Evolutionary conservation across 257 asterid species (phyloP), one percentile per base, ranked within the genome.

Genomic region (Lavandula angustifolia): DNA sequence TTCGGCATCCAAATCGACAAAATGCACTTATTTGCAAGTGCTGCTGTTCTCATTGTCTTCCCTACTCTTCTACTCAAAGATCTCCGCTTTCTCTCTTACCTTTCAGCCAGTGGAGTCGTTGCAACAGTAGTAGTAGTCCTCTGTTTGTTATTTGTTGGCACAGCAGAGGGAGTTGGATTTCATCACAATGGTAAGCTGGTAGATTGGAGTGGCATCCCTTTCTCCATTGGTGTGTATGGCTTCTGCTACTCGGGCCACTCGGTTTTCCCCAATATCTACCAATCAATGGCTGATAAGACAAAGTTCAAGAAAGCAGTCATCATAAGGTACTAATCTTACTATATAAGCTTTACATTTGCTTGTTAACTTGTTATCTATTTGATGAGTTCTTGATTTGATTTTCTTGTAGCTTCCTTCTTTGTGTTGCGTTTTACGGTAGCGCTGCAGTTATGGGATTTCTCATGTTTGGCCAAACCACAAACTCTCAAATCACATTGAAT

Each of bases 231-330:
- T 13, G 82, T 92, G 48, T 84, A 81, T 18, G 98, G 98, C 0
- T 92, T 69, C 77, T 92, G 97, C 79, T 92, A 79, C 67, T 87
- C 97, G 3, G 95, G 96, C 11, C 98, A 92, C 76, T 81, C 97
- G 0, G 97, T 92, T 18, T 92, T 89, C 67, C 97, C 98, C 29
- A 92, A 92, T 75, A 89, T 92, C 61, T 92, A 92, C 85, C 98
- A 92, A 72, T 89, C 98, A 46, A 92, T 92, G 98, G 94, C 94
- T 49, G 96, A 92, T 71, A 92, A 87, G 78, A 82, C 78, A 53
- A 82, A 92, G 65, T 89, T 89, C 78, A 81, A 80, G 13, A 81
- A 56, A 73, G 97, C 97, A 33, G 60, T 92, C 9, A 22, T 84
- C 12, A 72, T 81, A 72, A 79, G 97, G 97, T 87, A 75, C 22